Base-by-base conservation (phyloP, 2,329 filamentous ascomycete species). In the Diaporthe destruens region DNA sequence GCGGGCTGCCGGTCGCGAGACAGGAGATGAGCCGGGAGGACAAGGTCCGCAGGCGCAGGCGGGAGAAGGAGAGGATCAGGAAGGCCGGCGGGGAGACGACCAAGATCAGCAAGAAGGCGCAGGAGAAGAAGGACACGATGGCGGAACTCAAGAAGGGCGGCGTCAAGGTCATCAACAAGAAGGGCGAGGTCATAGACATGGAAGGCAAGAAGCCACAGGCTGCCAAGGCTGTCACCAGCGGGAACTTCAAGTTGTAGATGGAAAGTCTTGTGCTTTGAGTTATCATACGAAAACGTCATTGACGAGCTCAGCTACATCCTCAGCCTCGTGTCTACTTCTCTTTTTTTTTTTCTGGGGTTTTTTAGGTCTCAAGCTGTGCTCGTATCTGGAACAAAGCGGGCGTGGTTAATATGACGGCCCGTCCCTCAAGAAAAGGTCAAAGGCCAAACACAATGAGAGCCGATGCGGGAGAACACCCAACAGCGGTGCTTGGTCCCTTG, bases 11-110 rank as follows among this genome's bases (percentile, higher is more conserved):
- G 1, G 83, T 97, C 55, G 91, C 93, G 9, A 90, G 91, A 77
- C 93, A 96, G 78, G 96, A 99, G 83, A 93, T 98, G 91, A 92
- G 88, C 47, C 89, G 94, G 69, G 95, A 98, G 80, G 93, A 98
- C 81, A 97, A 96, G 85, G 82, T 90, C 69, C 88, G 94, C 74
- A 87, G 91, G 74, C 88, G 95, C 72, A 88, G 94, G 75, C 89
- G 95, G 74, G 93, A 95, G 80, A 98, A 98, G 88, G 95, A 97
- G 87, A 90, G 93, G 77, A 91, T 92, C 76, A 89, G 89, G 83
- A 95, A 95, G 87, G 87, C 88, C 29, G 89, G 88, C 71, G 86
- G 78, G 14, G 57, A 76, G 2, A 84, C 85, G 76, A 87, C 86
- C 77, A 81, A 84, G 42, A 81, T 87, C 77, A 86, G 85, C 78